Conservation (phyloP, 2,329 filamentous ascomycete species). For the Calycina herbarum region DNA sequence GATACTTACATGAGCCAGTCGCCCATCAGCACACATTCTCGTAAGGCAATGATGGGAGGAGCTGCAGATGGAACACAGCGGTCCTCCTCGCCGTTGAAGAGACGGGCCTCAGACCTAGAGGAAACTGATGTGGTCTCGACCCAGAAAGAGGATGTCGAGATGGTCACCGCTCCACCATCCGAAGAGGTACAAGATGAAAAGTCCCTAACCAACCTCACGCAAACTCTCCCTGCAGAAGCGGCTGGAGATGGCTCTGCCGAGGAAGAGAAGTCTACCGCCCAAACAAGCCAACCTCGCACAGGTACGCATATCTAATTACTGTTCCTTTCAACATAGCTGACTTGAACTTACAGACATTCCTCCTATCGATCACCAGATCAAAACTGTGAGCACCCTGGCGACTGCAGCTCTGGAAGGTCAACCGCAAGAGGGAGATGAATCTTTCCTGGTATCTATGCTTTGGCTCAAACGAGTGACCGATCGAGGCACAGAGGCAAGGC, state of each 20-base stretch:
- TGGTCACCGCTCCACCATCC: constrained; percentile 30
- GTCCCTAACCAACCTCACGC: neutral
- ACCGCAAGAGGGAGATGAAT: constrained; percentile 69
- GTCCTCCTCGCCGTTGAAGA: constrained; percentile 65
- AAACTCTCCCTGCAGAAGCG: neutral
- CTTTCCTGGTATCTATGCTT: constrained; percentile 73
- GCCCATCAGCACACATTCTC: constrained; percentile 47
- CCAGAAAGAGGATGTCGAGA: constrained; percentile 38
- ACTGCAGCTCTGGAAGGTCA: constrained; percentile 48
- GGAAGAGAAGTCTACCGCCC: neutral
- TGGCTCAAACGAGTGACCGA: constrained; percentile 78
- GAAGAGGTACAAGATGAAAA: constrained; percentile 18
- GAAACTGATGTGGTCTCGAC: constrained; percentile 27
- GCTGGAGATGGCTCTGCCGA: constrained; percentile 7
- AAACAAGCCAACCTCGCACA: constrained; percentile 8
- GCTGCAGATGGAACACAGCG: constrained; percentile 58
- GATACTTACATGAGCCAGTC: constrained; percentile 46
- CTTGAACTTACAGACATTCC: constrained; percentile 36
- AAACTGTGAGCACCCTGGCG: constrained; percentile 64
- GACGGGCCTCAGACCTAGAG: constrained; percentile 50
- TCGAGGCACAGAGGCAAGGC: constrained; percentile 58
- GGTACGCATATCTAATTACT: constrained; percentile 7
- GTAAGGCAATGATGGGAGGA: constrained; percentile 59
- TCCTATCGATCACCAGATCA: constrained; percentile 69
- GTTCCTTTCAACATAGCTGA: constrained; percentile 2